Conservation (phyloP, 2,329 filamentous ascomycete species). For the Penicillium palitans region DNA sequence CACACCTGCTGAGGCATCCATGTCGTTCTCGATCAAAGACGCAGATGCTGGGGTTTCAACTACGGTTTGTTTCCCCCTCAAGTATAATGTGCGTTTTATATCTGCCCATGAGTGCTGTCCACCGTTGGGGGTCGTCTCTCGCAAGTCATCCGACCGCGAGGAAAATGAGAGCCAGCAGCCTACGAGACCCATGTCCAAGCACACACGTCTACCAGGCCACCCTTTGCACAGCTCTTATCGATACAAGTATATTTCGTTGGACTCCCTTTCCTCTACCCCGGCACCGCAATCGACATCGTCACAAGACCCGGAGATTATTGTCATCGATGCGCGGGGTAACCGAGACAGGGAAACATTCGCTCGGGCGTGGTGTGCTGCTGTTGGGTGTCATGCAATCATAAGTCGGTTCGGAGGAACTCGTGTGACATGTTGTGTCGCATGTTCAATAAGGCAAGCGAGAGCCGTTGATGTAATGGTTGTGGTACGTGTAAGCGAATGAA, state of each 20-base stretch:
- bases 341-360: conserved; percentile 43
- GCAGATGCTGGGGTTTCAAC: conserved; percentile 14
- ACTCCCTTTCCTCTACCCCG: conserved; percentile 21
- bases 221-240: conserved; percentile 39
- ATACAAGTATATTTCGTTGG: conserved; percentile 36
- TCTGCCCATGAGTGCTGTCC: conserved; percentile 55
- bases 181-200: conserved; percentile 11
- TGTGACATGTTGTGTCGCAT: conserved; percentile 38
- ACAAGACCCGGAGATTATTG: conserved; percentile 25
- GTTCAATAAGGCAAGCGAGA: conserved; percentile 42
- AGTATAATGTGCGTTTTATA: conserved; percentile 56
- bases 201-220: conserved; percentile 40
- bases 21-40: conserved; percentile 28
- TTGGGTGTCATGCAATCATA: conserved; percentile 45
- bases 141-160: background rate
- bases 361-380: conserved; percentile 47
- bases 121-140: conserved; percentile 38
- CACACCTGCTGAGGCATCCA: conserved; percentile 26
- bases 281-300: conserved; percentile 15
- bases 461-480: conserved; percentile 42
- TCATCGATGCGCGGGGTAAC: conserved; percentile 40
- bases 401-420: conserved; percentile 42
- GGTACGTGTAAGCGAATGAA: conserved; percentile 38
- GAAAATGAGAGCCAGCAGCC: background rate
- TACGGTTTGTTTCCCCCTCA: conserved; percentile 43